These are phyloP conservation scores for Amphirosellinia nigrospora DNA, from an alignment of 495 filamentous ascomycete genomes.

Conservation along the genomic window DNA sequence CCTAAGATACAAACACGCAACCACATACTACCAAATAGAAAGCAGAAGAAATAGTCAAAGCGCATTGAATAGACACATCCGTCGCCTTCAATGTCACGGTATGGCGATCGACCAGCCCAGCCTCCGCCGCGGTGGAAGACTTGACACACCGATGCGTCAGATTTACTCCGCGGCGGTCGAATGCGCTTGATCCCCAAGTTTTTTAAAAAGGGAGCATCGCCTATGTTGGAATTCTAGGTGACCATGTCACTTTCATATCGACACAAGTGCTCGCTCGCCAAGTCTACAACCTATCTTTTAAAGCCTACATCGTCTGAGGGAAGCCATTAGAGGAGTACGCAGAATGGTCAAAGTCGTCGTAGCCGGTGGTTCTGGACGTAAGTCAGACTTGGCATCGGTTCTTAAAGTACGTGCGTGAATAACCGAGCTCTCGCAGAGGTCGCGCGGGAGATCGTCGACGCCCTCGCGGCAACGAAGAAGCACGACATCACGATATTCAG, in stretches of 20 bases:
- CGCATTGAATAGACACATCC: not conserved
- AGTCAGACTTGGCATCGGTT: constrained; percentile 21
- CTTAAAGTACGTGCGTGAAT: no score
- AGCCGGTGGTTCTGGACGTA: constrained; percentile 60
- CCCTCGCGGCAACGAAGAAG: constrained; percentile 53
- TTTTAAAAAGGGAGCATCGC: not conserved
- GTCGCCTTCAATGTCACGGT: not conserved
- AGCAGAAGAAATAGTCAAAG: not conserved
- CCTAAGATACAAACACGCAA: not conserved
- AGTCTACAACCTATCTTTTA: not conserved
- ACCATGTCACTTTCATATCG: not conserved
- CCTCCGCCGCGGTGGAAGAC: constrained; percentile 21
- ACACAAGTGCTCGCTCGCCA: not conserved
- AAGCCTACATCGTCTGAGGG: not conserved
- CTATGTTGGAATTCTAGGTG: not conserved
- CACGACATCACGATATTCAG: constrained; percentile 59
- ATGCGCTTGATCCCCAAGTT: not conserved
- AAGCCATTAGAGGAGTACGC: not conserved
- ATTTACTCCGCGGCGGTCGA: constrained; percentile 25
- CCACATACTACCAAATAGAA: not conserved
- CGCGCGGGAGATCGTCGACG: constrained; percentile 60
- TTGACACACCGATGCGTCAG: not conserved
- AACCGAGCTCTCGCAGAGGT: constrained; percentile 49
- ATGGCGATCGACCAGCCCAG: not conserved
- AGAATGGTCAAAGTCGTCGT: constrained; percentile 62